Percentiles rank a stretch among this genome's conserved stretches.
Conservation (phyloP, 768 basidiomycete genomes). For the Mycena alexandri region DNA sequence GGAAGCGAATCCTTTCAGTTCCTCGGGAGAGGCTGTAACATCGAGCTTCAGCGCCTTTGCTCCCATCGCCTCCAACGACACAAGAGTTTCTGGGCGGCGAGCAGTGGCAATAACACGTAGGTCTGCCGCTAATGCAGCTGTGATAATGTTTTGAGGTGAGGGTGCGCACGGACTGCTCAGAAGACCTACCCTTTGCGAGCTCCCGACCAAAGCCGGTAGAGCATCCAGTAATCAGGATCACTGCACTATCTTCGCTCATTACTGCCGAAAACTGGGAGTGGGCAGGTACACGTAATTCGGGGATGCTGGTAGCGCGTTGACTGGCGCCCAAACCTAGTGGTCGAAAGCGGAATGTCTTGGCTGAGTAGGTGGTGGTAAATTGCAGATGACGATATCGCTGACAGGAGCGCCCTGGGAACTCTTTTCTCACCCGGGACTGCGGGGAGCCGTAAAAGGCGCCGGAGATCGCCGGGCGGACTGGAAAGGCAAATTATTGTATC, state of each 20-base stretch:
- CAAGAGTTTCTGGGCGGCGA: constrained; percentile 23
- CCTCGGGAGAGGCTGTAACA: constrained; percentile 16
- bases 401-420: no score
- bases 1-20: constrained; percentile 18
- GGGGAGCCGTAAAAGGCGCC: no score
- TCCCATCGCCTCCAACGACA: not conserved
- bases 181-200: constrained; percentile 11
- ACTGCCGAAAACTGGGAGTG: no score
- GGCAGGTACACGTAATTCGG: no score
- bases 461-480: no score
- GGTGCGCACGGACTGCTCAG: not conserved
- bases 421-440: no score
- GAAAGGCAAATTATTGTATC: no score
- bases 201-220: constrained; percentile 29
- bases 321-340: no score
- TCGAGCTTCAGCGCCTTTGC: constrained; percentile 27
- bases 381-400: no score
- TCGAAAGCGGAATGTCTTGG: no score
- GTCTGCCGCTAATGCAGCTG: constrained; percentile 16
- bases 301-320: no score
- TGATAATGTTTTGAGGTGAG: not conserved
- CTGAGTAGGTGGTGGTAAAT: no score
- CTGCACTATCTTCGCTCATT: constrained; percentile 8
- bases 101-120: constrained; percentile 29
- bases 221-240: constrained; percentile 29